Evolutionary conservation across 2,329 filamentous ascomycete species (phyloP).

Genomic region (Huntiella decipiens): DNA sequence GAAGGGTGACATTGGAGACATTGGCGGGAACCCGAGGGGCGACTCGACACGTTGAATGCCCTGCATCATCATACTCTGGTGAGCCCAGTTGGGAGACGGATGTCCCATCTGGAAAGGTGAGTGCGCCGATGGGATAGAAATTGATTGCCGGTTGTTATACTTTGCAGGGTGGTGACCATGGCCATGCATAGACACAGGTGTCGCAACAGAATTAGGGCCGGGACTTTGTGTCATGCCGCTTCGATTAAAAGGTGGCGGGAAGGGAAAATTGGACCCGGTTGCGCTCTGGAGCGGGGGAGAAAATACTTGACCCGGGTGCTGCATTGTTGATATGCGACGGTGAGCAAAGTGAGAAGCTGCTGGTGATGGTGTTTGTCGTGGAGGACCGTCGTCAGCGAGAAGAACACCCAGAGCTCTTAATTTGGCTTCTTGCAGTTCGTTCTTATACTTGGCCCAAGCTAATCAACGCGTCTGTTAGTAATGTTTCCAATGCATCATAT

Average conservation of each 20-base stretch:
- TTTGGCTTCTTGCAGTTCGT: constrained; percentile 75
- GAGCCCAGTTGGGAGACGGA: constrained; percentile 42
- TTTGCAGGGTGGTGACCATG: constrained; percentile 32
- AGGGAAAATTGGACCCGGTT: constrained; percentile 30
- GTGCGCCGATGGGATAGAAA: constrained; percentile 42
- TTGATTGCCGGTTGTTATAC: constrained; percentile 53
- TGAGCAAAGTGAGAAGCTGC: constrained; percentile 7
- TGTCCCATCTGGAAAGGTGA: constrained; percentile 52
- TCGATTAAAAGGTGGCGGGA: constrained; percentile 38
- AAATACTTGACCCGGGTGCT: constrained; percentile 59
- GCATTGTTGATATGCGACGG: constrained; percentile 34
- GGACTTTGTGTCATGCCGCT: constrained; percentile 44
- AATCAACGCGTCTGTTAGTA: constrained; percentile 4
- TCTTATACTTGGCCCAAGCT: constrained; percentile 59
- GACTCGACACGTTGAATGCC: constrained; percentile 39
- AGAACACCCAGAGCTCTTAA: constrained; percentile 78
- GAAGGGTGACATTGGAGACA: constrained; percentile 45
- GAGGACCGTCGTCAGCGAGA: constrained; percentile 53
- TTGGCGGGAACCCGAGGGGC: constrained; percentile 39
- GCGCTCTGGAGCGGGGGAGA: constrained; percentile 72
- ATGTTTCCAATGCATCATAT: not conserved
- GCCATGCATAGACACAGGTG: constrained; percentile 50
- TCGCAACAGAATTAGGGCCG: constrained; percentile 44
- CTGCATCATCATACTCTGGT: constrained; percentile 35
- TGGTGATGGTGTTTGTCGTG: constrained; percentile 20